A percentile compares a stretch with the other conserved stretches of the same genome.
phyloP scores from a whole-genome alignment of 116 monocot genomes.

The Cymodocea nodosa region DNA sequence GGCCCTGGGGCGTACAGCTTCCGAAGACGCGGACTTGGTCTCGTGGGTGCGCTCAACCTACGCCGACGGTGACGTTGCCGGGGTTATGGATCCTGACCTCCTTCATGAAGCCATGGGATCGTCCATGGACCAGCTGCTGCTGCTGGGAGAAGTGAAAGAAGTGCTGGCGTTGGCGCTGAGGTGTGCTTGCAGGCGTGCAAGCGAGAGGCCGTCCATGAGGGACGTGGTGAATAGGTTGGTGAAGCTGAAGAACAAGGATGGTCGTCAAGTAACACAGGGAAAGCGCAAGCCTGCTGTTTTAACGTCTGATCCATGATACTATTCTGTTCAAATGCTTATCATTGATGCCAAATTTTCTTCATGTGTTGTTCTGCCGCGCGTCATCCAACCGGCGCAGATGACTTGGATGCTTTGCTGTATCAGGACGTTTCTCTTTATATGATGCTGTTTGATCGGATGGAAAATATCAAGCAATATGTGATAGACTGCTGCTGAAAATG shows the following conservation, averaged over 20 bases:
- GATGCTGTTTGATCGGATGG: too few species aligned
- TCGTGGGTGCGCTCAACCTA: constrained; percentile 40
- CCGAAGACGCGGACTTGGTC: constrained; percentile 44
- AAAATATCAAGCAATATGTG: too few species aligned
- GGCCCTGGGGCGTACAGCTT: constrained; percentile 41
- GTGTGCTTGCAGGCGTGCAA: constrained; percentile 32
- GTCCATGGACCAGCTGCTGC: too few species aligned
- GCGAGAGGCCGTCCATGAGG: constrained; percentile 50
- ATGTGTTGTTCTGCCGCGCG: too few species aligned
- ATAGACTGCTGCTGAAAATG: too few species aligned
- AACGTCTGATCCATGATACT: too few species aligned
- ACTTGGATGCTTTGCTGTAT: too few species aligned
- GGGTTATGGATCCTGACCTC: constrained; percentile 36
- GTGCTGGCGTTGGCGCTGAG: constrained; percentile 38
- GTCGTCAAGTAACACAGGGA: not conserved
- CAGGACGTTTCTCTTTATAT: too few species aligned
- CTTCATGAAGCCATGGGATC: constrained; percentile 29
- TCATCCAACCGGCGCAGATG: too few species aligned
- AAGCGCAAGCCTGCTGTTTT: too few species aligned
- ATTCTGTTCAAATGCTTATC: too few species aligned
- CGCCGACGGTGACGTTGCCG: constrained; percentile 9
- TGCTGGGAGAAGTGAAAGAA: constrained; percentile 27
- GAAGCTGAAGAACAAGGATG: constrained; percentile 15
- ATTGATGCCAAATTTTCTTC: too few species aligned
- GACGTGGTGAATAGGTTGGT: constrained; percentile 48